A percentile compares a stretch with the other conserved stretches of the same genome.
phyloP scores from a whole-genome alignment of 1,139 yeast species.

The Lodderomyces beijingensis region DNA sequence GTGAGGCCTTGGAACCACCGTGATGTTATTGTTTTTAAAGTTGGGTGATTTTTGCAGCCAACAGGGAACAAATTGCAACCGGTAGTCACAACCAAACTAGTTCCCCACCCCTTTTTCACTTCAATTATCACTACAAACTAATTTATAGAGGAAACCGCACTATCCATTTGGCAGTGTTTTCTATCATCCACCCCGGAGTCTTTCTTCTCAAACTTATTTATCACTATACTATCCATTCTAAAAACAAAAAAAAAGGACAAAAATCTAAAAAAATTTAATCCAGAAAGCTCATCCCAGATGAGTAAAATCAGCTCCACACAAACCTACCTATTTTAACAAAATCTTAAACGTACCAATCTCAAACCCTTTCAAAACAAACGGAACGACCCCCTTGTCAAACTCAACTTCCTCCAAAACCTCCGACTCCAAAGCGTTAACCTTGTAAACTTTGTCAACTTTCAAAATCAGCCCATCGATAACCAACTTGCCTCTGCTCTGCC shows the following conservation, averaged over 20 bases:
- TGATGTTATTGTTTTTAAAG: too few species aligned
- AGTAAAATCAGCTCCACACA: background rate
- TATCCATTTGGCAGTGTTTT: too few species aligned
- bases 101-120: too few species aligned
- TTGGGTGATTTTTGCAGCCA: too few species aligned
- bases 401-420: conserved; percentile 29
- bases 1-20: too few species aligned
- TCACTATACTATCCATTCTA: too few species aligned
- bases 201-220: too few species aligned
- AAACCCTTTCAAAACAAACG: conserved; percentile 62
- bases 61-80: too few species aligned
- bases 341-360: conserved; percentile 69
- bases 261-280: background rate
- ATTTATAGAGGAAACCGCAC: too few species aligned
- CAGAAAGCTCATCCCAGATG: background rate
- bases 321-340: conserved; percentile 22
- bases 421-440: conserved; percentile 72
- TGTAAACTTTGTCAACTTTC: conserved; percentile 46
- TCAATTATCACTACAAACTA: too few species aligned
- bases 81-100: too few species aligned
- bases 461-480: conserved; percentile 27
- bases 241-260: background rate
- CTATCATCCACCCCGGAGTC: too few species aligned
- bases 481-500: conserved; percentile 47
- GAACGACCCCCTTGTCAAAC: conserved; percentile 23